These are phyloP conservation scores for Aspergillus sp. DNA, from an alignment of 2,329 filamentous ascomycete genomes.

Conservation along the genomic window DNA sequence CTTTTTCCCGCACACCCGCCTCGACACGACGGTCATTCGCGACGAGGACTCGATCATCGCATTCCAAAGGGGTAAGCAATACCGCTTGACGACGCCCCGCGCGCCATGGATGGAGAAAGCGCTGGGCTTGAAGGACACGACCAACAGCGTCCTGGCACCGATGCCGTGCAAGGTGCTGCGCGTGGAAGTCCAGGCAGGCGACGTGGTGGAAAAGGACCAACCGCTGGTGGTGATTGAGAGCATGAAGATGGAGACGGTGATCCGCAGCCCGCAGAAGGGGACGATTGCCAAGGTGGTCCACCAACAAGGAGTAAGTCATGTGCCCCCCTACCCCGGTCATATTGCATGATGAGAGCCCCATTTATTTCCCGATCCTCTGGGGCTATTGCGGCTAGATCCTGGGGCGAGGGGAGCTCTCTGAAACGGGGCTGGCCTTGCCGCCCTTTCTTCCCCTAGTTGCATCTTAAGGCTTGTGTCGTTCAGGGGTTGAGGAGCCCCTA, in stretches of 20 bases:
- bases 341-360: slow-evolving; percentile 5
- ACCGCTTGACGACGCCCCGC: slow-evolving; percentile 53
- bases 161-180: slow-evolving; percentile 97
- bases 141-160: slow-evolving; percentile 82
- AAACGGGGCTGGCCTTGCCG: not conserved
- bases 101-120: slow-evolving; percentile 87
- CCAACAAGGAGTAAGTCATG: slow-evolving; percentile 65
- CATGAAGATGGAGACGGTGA: slow-evolving; percentile 89
- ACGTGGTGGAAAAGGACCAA: slow-evolving; percentile 79
- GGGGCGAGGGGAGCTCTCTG: not conserved
- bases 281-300: slow-evolving; percentile 71
- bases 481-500: not conserved
- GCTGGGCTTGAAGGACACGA: slow-evolving; percentile 74
- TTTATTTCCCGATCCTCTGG: slow-evolving; percentile 1
- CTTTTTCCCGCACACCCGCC: slow-evolving; percentile 78
- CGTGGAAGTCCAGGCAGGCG: slow-evolving; percentile 81
- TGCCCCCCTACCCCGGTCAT: slow-evolving; percentile 2
- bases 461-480: not conserved
- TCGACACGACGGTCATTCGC: slow-evolving; percentile 73
- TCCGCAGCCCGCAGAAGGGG: slow-evolving; percentile 72
- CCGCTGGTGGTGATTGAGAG: slow-evolving; percentile 87
- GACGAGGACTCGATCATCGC: slow-evolving; percentile 59
- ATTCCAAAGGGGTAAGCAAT: slow-evolving; percentile 68
- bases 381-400: not conserved
- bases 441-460: not conserved